Evolutionary conservation across 2,329 filamentous ascomycete species (phyloP), one percentile per base, ranked within the genome.

Genomic region (Ophiosphaerella herpotricha): DNA sequence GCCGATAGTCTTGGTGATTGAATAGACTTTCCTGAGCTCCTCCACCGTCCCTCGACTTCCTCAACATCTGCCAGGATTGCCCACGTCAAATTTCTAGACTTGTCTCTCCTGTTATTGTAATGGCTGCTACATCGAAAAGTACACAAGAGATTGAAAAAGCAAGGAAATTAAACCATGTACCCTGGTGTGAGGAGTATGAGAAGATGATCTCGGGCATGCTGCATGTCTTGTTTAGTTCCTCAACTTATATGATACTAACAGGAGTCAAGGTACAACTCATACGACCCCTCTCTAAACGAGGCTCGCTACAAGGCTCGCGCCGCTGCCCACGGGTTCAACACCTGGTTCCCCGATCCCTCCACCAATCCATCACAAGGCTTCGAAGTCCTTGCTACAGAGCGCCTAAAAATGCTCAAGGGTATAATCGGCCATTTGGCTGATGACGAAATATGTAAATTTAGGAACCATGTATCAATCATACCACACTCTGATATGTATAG

Each of bases 121-220:
- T 76, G 74, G 74, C 74, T 14, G 67, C 67, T 24, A 69, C 61
- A 40, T 57, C 74, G 29, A 81, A 80, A 51, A 73, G 81, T 46
- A 49, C 63, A 0, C 68, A 70, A 24, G 71, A 73, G 38, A 74
- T 83, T 33, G 75, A 72, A 39, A 68, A 73, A 23, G 80, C 82
- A 13, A 79, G 74, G 56, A 74, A 73, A 31, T 67, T 84, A 9
- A 70, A 77, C 8, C 77, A 84, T 52, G 73, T 80, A 1, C 82
- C 82, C 0, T 82, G 79, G 75, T 80, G 81, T 50, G 83, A 85
- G 7, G 80, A 85, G 52, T 86, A 85, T 46, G 82, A 86, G 61
- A 82, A 81, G 61, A 86, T 86, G 82, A 82, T 86, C 40, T 85
- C 82, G 0, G 83, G 83, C 24, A 82, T 85, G 74, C 74, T 85